Evolutionary conservation across 1,139 yeast genomes (phyloP).

Genomic region (Hemisphaericaspora subhashii): DNA sequence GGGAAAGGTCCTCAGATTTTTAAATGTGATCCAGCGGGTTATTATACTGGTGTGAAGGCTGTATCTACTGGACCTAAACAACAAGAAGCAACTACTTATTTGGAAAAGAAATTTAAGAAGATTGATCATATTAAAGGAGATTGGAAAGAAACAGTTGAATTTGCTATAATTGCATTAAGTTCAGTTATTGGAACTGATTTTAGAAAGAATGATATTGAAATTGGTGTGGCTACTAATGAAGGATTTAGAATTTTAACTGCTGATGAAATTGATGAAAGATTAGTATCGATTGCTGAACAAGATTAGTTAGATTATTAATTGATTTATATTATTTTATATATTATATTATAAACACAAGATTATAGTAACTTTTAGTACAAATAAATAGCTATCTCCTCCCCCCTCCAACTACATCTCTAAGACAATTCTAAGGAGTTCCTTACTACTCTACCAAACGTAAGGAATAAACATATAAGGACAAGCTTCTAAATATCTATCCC

Average conservation of each 20-base stretch:
- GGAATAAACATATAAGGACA: constrained; percentile 96
- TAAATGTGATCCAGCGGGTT: constrained; percentile 98
- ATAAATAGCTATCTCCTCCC: background rate
- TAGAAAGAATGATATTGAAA: constrained; percentile 87
- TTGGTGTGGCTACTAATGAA: constrained; percentile 80
- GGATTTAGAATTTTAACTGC: constrained; percentile 70
- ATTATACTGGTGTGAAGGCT: constrained; percentile 88
- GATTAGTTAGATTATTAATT: constrained; percentile 34
- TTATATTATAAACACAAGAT: too few species aligned
- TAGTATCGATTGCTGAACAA: constrained; percentile 93
- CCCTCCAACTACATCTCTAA: too few species aligned
- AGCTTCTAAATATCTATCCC: constrained; percentile 81
- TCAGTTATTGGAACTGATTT: constrained; percentile 90
- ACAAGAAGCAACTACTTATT: constrained; percentile 87
- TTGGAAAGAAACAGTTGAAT: constrained; percentile 88
- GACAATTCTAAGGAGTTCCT: too few species aligned
- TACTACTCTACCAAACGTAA: constrained; percentile 71
- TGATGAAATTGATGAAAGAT: constrained; percentile 91
- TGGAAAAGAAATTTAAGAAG: constrained; percentile 90
- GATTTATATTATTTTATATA: too few species aligned
- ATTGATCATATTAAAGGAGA: constrained; percentile 72
- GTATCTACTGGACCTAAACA: constrained; percentile 97
- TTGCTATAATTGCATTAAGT: constrained; percentile 82
- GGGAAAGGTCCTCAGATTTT: constrained; percentile 86
- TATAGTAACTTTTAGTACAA: background rate